Conservation (phyloP, 352 stramenopile species). For the Phytophthora fragariaefolia region DNA sequence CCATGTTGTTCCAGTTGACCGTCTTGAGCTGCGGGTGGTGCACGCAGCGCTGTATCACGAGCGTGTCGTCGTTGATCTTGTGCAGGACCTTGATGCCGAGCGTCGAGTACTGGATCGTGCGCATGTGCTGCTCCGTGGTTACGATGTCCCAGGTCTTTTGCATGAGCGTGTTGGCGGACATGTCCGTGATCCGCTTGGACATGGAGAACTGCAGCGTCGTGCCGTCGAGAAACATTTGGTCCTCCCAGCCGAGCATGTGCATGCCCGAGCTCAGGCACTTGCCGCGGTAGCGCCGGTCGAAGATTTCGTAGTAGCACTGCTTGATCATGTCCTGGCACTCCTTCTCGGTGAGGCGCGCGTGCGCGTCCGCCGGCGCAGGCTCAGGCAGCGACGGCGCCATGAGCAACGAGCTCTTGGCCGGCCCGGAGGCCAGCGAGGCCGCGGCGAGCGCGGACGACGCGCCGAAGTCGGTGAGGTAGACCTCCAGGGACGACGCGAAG, state of each 20-base stretch:
- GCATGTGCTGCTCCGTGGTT: constrained; percentile 57
- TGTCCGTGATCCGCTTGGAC: constrained; percentile 38
- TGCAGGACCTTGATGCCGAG: constrained; percentile 56
- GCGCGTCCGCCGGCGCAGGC: constrained; percentile 1
- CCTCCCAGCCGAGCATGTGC: constrained; percentile 54
- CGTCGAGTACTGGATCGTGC: constrained; percentile 59
- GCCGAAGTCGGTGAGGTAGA: constrained; percentile 43
- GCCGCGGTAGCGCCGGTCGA: constrained; percentile 43
- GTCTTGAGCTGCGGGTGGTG: constrained; percentile 56
- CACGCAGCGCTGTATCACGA: constrained; percentile 53
- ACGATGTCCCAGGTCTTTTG: constrained; percentile 58
- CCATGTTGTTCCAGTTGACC: constrained; percentile 59
- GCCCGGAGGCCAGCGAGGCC: constrained; percentile 14
- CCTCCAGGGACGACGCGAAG: constrained; percentile 49
- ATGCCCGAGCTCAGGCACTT: constrained; percentile 50
- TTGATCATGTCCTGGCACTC: constrained; percentile 58
- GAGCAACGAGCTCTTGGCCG: constrained; percentile 29
- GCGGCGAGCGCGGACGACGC: constrained; percentile 21
- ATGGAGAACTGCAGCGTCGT: constrained; percentile 57
- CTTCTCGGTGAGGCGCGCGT: constrained; percentile 32
- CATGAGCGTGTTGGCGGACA: constrained; percentile 48
- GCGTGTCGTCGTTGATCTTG: constrained; percentile 55
- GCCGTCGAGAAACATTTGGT: constrained; percentile 58
- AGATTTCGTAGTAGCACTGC: constrained; percentile 59
- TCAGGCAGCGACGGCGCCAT: constrained; percentile 21